These are phyloP conservation scores for Leccinum arenicola DNA, from an alignment of 768 basidiomycete genomes.

Conservation along the genomic window DNA sequence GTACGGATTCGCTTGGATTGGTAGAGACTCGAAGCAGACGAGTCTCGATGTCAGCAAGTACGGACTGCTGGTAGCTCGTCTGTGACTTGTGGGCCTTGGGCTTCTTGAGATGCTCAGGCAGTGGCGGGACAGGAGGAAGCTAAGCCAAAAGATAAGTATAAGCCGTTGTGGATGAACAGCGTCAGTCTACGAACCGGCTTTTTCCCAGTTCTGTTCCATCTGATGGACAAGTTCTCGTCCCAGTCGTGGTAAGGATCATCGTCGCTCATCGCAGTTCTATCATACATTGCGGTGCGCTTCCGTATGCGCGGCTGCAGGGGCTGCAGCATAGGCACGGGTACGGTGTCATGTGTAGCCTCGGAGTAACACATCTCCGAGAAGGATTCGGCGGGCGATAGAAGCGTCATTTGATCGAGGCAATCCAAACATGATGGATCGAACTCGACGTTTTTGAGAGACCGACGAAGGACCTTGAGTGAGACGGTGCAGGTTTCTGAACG, in stretches of 20 bases:
- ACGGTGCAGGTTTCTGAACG: constrained; percentile 26
- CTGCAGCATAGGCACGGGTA: constrained; percentile 27
- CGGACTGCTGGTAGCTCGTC: constrained; percentile 29
- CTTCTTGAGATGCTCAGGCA: constrained; percentile 26
- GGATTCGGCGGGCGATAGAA: constrained; percentile 38
- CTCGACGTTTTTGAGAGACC: constrained; percentile 35
- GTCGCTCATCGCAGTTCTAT: constrained; percentile 34
- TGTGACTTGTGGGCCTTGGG: constrained; percentile 12
- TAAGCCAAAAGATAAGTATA: constrained; percentile 9
- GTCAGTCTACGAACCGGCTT: constrained; percentile 23
- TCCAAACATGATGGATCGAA: constrained; percentile 41
- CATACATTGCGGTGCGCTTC: constrained; percentile 25
- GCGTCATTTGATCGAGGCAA: constrained; percentile 41
- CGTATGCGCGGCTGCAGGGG: constrained; percentile 34
- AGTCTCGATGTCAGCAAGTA: constrained; percentile 32
- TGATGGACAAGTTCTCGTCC: constrained; percentile 35
- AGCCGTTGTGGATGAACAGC: background rate
- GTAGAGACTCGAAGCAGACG: constrained; percentile 25
- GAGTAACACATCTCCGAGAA: constrained; percentile 44
- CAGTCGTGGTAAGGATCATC: constrained; percentile 35
- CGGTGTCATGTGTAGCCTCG: constrained; percentile 36
- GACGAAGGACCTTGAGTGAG: constrained; percentile 32
- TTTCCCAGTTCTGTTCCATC: constrained; percentile 1
- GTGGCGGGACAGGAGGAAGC: constrained; percentile 27
- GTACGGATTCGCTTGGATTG: constrained; percentile 31